Evolutionary conservation across 352 stramenopile species (phyloP).

Genomic region (Pythium sp.): DNA sequence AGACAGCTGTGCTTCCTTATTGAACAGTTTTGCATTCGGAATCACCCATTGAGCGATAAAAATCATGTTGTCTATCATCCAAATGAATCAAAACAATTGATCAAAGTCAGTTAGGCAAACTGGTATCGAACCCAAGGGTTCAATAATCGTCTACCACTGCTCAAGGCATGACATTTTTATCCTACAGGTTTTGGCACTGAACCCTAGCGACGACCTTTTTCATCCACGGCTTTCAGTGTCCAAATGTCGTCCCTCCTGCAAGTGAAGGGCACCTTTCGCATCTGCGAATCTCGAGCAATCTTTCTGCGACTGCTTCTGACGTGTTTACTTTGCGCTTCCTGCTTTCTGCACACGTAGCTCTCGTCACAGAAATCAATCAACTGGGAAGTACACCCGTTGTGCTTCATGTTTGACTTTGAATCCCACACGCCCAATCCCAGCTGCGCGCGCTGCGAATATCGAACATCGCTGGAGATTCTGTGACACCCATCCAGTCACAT

Average conservation of each 20-base stretch:
- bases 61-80: no score
- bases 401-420: neutral
- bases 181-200: no score
- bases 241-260: neutral
- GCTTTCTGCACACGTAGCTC: neutral
- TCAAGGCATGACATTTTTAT: no score
- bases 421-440: neutral
- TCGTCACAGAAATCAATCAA: conserved; percentile 10
- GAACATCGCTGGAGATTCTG: conserved; percentile 9
- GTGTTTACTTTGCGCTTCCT: neutral
- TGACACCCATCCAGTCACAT: conserved; percentile 5
- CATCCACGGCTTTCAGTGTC: neutral
- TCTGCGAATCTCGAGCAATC: conserved; percentile 4
- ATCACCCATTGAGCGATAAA: no score
- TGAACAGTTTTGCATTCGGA: no score
- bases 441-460: neutral
- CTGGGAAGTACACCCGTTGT: no score
- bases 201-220: neutral
- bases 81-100: no score
- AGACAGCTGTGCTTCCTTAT: no score
- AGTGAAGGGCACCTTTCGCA: no score
- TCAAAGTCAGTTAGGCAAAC: no score
- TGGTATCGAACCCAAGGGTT: no score
- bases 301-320: neutral
- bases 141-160: no score